Evolutionary conservation across 2,329 filamentous ascomycete genomes (phyloP).

Genomic region (Alternaria solani): DNA sequence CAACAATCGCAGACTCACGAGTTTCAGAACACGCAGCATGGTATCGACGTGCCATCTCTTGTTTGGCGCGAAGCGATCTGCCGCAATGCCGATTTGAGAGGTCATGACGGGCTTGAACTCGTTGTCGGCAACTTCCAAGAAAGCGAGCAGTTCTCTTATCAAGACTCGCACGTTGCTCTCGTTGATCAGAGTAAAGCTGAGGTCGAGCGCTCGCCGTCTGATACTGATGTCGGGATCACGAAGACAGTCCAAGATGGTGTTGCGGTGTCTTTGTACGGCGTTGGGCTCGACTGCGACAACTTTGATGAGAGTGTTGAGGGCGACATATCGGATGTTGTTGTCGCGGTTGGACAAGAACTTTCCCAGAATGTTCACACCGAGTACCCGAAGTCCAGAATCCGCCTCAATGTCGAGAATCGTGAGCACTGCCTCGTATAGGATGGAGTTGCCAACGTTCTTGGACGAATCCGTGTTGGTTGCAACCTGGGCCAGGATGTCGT

Average conservation of each 20-base stretch:
- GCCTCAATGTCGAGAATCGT: slow-evolving; percentile 99
- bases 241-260: slow-evolving; percentile 95
- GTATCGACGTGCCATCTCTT: slow-evolving; percentile 99
- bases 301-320: slow-evolving; percentile 95
- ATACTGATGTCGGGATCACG: slow-evolving; percentile 99
- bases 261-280: slow-evolving; percentile 94
- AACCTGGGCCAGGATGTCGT: slow-evolving; percentile 96
- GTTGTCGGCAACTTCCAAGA: slow-evolving; percentile 95
- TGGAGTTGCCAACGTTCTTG: slow-evolving; percentile 98
- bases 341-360: slow-evolving; percentile 99
- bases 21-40: slow-evolving; percentile 89
- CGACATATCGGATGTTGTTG: slow-evolving; percentile 99
- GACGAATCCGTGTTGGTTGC: slow-evolving; percentile 97
- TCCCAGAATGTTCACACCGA: slow-evolving; percentile 97
- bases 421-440: slow-evolving; percentile 94
- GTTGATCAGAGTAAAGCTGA: slow-evolving; percentile 98
- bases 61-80: slow-evolving; percentile 93
- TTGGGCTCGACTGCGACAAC: slow-evolving; percentile 98
- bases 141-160: slow-evolving; percentile 90
- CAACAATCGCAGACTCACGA: slow-evolving; percentile 53
- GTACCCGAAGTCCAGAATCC: slow-evolving; percentile 89
- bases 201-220: slow-evolving; percentile 88
- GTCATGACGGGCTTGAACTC: slow-evolving; percentile 99
- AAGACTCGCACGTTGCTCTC: slow-evolving; percentile 94
- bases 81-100: slow-evolving; percentile 95